Evolutionary conservation across 1,284 basidiomycete genomes (phyloP), one percentile per base, ranked within the genome.

Genomic region (Athelia psychrophila): DNA sequence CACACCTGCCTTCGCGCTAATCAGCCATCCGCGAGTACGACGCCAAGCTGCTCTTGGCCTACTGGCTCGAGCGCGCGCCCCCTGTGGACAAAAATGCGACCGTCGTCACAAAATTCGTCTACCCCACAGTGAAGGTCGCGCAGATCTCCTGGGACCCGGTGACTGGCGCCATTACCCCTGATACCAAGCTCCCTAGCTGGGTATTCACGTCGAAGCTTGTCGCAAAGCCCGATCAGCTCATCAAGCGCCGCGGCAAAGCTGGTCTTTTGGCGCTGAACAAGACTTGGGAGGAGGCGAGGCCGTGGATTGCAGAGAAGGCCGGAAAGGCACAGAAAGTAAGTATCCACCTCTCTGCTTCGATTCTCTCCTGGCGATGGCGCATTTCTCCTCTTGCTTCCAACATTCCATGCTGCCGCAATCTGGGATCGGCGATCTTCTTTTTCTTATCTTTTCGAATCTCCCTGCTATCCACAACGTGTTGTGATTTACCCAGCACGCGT

Each of bases 221-320:
- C 65, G 91, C 86, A 24, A 95, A 96, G 75, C 92, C 92, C 48
- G 97, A 99, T 77, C 95, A 98, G 77, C 88, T 99, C 71, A 98
- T 99, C 84, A 99, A 99, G 81, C 91, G 96, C 64, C 90, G 97
- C 62, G 97, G 97, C 64, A 99, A 99, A 84, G 94, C 95, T 27
- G 96, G 96, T 60, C 83, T 99, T 23, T 84, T 99, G 53, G 86
- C 86, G 47, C 82, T 99, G 61, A 98, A 98, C 85, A 95, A 95
- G 77, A 80, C 83, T 48, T 98, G 93, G 93, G 78, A 86, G 44
- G 87, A 88, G 64, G 88, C 91, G 20, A 88, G 82, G 63, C 77
- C 83, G 52, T 99, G 96, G 96, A 93, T 99, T 68, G 69, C 79
- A 55, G 85, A 90, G 63, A 83, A 90, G 36, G 96, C 96, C 47